phyloP scores from a whole-genome alignment of 768 basidiomycete genomes.

The Boletellus ananiceps region DNA sequence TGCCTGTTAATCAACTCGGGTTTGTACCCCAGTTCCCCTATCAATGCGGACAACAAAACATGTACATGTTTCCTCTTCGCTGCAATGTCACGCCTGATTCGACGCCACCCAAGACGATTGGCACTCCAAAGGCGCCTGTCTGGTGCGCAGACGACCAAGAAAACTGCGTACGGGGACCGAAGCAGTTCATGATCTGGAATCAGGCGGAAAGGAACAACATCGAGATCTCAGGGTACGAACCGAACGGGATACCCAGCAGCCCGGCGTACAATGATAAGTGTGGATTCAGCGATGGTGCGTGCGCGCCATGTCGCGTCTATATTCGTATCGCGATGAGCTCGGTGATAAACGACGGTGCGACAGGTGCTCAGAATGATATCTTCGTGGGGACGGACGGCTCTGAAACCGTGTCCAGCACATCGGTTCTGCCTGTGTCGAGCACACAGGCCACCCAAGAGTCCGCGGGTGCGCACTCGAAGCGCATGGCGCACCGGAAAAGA shows the following conservation, averaged over 20 bases:
- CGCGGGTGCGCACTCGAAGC: too few species aligned
- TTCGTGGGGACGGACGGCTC: not conserved
- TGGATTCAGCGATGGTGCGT: constrained; percentile 12
- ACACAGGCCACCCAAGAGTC: too few species aligned
- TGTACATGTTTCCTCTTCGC: not conserved
- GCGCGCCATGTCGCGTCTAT: not conserved
- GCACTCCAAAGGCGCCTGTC: not conserved
- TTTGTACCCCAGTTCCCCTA: constrained; percentile 2
- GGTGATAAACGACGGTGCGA: not conserved
- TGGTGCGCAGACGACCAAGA: constrained; percentile 9
- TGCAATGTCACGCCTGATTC: not conserved
- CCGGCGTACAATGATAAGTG: constrained; percentile 13
- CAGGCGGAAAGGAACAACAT: constrained; percentile 9
- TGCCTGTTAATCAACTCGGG: not conserved
- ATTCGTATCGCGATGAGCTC: not conserved
- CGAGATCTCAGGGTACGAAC: not conserved
- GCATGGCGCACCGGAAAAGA: too few species aligned
- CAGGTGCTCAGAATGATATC: constrained; percentile 18
- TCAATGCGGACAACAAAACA: constrained; percentile 10
- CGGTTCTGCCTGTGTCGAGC: not conserved
- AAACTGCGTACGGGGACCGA: constrained; percentile 8
- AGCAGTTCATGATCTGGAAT: constrained; percentile 1
- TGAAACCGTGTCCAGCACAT: too few species aligned
- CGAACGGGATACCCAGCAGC: not conserved
- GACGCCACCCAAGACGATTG: constrained; percentile 3